These are phyloP conservation scores for Pichia pseudocactophila DNA, from an alignment of 805 yeast genomes.

Conservation along the genomic window DNA sequence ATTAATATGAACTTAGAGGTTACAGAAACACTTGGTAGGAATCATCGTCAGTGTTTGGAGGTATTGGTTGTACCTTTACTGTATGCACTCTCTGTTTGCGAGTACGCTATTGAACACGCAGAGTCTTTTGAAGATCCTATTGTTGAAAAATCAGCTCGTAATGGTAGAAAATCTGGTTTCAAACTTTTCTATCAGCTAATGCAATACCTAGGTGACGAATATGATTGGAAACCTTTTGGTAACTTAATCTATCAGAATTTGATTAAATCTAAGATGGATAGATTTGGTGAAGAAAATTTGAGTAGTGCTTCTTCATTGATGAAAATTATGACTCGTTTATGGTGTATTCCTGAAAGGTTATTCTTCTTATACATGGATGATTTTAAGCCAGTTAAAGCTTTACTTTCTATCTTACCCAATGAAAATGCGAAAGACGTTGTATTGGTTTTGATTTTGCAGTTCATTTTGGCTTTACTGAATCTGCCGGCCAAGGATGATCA, in stretches of 20 bases:
- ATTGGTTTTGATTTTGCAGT: conserved; percentile 43
- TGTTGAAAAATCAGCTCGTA: conserved; percentile 40
- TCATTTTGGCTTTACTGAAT: conserved; percentile 38
- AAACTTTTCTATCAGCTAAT: conserved; percentile 54
- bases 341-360: conserved; percentile 36
- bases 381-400: conserved; percentile 42
- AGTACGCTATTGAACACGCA: conserved; percentile 28
- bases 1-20: conserved; percentile 51
- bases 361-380: conserved; percentile 50
- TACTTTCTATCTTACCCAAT: conserved; percentile 46
- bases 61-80: conserved; percentile 49
- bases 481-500: conserved; percentile 32
- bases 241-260: conserved; percentile 43
- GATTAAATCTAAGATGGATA: conserved; percentile 53
- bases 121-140: conserved; percentile 16
- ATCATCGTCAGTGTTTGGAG: conserved; percentile 39
- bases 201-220: conserved; percentile 37
- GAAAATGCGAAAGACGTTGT: conserved; percentile 61
- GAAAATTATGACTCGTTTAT: conserved; percentile 55
- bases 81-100: conserved; percentile 46
- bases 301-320: conserved; percentile 78
- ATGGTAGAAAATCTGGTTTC: conserved; percentile 58
- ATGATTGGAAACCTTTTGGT: conserved; percentile 49
- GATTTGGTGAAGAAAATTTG: conserved; percentile 67
- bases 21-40: conserved; percentile 49